Base-by-base conservation (phyloP, 148 eudicot species). In the Cornus suecica region DNA sequence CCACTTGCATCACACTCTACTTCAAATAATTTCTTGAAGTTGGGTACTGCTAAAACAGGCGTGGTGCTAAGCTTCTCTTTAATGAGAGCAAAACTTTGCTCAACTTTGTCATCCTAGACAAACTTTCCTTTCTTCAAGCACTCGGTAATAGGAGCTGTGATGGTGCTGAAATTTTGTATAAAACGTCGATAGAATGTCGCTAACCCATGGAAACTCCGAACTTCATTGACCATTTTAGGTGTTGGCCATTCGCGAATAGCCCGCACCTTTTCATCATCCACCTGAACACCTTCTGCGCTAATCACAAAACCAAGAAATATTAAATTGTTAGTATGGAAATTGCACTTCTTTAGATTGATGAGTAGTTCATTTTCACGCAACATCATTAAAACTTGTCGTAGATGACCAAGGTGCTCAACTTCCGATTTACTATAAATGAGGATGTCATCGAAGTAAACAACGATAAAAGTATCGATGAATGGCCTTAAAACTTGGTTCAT, bases 371-470 rank as follows among this genome's bases (percentile, higher is more conserved):
- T n/a, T 26, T 65, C 31, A 3, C 16, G 13, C 5, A 29, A 11
- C 4, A 24, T 30, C 13, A 24, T 24, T 6, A 31, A 70, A 0
- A 14, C 1, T n/a, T n/a, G n/a, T n/a, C n/a, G n/a, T n/a, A n/a
- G n/a, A n/a, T n/a, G n/a, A n/a, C n/a, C n/a, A n/a, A 56, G 26
- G 26, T 73, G 30, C 31, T 29, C 25, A 52, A 2, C 10, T 11
- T 28, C 64, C 4, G 13, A 2, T 5, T 25, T 13, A 54, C 63
- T 25, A 29, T 72, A 72, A 20, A 72, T 28, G 1, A 54, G 24
- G 8, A 72, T 72, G 16, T 72, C 74, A 72, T 72, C 74, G 25
- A 72, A 72, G 18, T 72, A 72, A 1, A 52, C 74, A 9, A 72
- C 74, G 8, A 72, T 65, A 52, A 72, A 72, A 16, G 25, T 51